Percentiles rank a stretch among this genome's conserved stretches.
phyloP scores from a whole-genome alignment of 179 eudicot genomes.

The Beta lomatogona region DNA sequence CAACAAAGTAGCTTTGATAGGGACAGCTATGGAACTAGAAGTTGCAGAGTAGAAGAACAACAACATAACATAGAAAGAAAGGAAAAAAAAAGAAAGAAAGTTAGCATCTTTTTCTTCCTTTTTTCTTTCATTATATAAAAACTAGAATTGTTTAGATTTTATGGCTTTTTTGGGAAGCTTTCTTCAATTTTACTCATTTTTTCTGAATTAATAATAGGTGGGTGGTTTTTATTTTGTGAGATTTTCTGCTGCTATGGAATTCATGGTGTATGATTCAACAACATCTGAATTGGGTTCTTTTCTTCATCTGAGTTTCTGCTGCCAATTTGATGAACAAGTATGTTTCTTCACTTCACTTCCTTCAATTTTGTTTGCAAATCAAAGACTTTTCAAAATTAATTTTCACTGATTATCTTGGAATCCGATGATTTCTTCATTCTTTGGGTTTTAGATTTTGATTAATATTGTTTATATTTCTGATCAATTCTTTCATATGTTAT shows the following conservation, averaged over 20 bases:
- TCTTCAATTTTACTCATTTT: constrained; percentile 5
- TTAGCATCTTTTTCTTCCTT: constrained; percentile 11
- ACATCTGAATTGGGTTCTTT: constrained; percentile 27
- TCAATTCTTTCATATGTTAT: constrained; percentile 62
- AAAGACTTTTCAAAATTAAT: constrained; percentile 37
- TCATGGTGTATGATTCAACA: neutral
- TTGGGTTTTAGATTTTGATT: constrained; percentile 15
- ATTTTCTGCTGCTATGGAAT: constrained; percentile 24
- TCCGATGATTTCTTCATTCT: constrained; percentile 54
- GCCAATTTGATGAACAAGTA: constrained; percentile 39
- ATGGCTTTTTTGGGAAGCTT: constrained; percentile 43
- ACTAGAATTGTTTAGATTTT: constrained; percentile 23
- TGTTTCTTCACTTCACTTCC: constrained; percentile 35
- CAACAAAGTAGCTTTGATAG: constrained; percentile 42
- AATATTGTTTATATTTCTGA: constrained; percentile 6
- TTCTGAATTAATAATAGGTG: constrained; percentile 1
- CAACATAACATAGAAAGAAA: too few species aligned
- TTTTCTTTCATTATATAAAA: constrained; percentile 35
- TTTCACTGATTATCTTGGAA: constrained; percentile 46
- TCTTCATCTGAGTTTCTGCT: constrained; percentile 40
- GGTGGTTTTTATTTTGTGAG: neutral
- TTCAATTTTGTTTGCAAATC: constrained; percentile 28
- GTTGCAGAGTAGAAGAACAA: neutral
- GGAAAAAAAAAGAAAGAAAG: neutral
- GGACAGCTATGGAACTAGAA: constrained; percentile 35